A percentile compares a stretch with the other conserved stretches of the same genome.
phyloP scores from a whole-genome alignment of 495 filamentous ascomycete species.

The Chaetomium fimeti region DNA sequence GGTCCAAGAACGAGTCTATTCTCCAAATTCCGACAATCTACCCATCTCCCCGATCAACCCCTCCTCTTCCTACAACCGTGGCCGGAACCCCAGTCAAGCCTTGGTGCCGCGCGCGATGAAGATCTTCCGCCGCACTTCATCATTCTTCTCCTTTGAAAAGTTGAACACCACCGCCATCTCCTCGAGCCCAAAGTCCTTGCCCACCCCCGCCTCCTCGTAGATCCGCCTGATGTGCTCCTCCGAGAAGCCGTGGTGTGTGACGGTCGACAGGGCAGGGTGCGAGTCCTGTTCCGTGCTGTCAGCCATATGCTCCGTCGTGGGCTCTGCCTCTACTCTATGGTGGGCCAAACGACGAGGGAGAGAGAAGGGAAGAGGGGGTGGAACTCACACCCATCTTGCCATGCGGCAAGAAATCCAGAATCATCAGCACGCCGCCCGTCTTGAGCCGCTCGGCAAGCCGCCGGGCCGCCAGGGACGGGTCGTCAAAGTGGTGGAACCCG shows the following conservation, averaged over 20 bases:
- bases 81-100: conserved; percentile 18
- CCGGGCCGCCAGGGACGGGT: conserved; percentile 55
- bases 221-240: conserved; percentile 51
- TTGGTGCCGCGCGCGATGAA: conserved; percentile 35
- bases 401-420: conserved; percentile 62
- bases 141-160: conserved; percentile 1
- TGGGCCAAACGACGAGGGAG: not conserved
- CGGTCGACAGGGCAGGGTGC: conserved; percentile 43
- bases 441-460: conserved; percentile 59
- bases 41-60: not conserved
- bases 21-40: not conserved
- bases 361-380: not conserved
- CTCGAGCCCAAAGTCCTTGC: conserved; percentile 44
- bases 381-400: conserved; percentile 34
- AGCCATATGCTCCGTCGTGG: not conserved
- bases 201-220: conserved; percentile 53
- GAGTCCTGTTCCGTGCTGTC: conserved; percentile 24
- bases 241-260: conserved; percentile 60
- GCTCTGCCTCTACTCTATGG: no score
- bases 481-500: conserved; percentile 71
- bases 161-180: conserved; percentile 37
- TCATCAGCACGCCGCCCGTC: conserved; percentile 61
- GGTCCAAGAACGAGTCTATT: not conserved
- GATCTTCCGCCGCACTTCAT: conserved; percentile 24
- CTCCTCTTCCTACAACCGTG: not conserved